Percentiles rank a stretch among this genome's conserved stretches.
These are phyloP conservation scores for Candida odintsovae DNA, from an alignment of 805 yeast genomes.

Conservation along the genomic window DNA sequence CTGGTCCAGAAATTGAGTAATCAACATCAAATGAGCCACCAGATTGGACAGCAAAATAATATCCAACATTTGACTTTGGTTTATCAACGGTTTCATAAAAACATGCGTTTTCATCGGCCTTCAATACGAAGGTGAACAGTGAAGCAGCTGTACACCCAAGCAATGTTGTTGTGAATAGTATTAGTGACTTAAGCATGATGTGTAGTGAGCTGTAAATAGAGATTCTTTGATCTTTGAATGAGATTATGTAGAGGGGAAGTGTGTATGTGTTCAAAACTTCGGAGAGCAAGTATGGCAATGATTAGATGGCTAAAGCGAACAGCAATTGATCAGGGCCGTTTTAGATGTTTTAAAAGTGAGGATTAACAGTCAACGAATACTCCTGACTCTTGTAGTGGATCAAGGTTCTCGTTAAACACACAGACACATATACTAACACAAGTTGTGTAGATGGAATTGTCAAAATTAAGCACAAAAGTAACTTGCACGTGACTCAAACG, in stretches of 20 bases:
- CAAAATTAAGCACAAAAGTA: not conserved
- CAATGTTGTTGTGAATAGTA: not conserved
- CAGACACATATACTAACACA: not conserved
- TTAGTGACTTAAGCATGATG: not conserved
- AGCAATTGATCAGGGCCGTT: too few relatives aligned
- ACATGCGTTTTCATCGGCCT: conserved; percentile 72
- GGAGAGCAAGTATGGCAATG: not conserved
- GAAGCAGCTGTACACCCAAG: conserved; percentile 19
- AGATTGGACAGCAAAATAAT: conserved; percentile 62
- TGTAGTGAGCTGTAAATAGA: not conserved
- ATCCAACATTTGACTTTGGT: conserved; percentile 56
- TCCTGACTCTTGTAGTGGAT: too few relatives aligned
- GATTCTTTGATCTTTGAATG: not conserved
- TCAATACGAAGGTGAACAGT: conserved; percentile 67
- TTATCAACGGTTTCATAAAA: conserved; percentile 63
- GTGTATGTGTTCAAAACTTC: not conserved
- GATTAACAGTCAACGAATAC: not conserved
- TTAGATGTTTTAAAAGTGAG: not conserved
- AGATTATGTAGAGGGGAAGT: not conserved
- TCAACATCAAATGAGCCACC: conserved; percentile 69
- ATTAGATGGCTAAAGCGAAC: not conserved
- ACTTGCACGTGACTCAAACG: not conserved
- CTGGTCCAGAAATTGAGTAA: conserved; percentile 54
- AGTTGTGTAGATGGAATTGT: not conserved
- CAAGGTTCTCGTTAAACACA: not conserved